phyloP scores from a whole-genome alignment of 345 rosid species.

The Fremontodendron californicum region DNA sequence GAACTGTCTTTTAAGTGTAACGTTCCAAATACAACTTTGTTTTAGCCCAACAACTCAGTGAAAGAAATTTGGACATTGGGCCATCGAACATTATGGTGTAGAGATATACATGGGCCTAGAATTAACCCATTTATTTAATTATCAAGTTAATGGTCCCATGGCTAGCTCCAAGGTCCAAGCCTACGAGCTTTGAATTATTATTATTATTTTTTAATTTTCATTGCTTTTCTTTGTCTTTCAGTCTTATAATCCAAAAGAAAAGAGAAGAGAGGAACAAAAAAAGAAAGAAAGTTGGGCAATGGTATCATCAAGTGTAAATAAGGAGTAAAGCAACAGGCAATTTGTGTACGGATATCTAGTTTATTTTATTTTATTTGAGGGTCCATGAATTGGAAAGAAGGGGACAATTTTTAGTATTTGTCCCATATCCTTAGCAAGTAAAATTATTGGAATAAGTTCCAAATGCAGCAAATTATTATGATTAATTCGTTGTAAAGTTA shows the following conservation, averaged over 20 bases:
- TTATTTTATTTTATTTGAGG: not conserved
- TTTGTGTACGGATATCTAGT: not conserved
- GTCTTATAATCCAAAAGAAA: not conserved
- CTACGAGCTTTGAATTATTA: not conserved
- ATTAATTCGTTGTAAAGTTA: conserved; percentile 6
- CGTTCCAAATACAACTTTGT: not conserved
- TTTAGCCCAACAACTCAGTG: not conserved
- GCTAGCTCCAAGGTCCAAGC: not conserved
- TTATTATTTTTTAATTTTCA: not conserved
- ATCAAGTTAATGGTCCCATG: not conserved
- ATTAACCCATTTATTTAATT: no score
- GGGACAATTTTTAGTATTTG: conserved; percentile 1
- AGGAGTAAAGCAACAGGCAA: not conserved
- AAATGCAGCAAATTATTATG: not conserved
- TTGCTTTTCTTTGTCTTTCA: no score
- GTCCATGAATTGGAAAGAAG: not conserved
- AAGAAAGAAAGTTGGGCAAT: not conserved
- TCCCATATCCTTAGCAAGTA: not conserved
- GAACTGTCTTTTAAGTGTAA: not conserved
- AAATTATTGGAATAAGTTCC: conserved; percentile 5
- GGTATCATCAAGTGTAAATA: not conserved
- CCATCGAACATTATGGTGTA: not conserved
- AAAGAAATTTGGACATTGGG: not conserved
- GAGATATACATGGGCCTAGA: not conserved
- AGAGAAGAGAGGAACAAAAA: not conserved